phyloP scores from a whole-genome alignment of 305 asterid genomes.

The Lippia alba region DNA sequence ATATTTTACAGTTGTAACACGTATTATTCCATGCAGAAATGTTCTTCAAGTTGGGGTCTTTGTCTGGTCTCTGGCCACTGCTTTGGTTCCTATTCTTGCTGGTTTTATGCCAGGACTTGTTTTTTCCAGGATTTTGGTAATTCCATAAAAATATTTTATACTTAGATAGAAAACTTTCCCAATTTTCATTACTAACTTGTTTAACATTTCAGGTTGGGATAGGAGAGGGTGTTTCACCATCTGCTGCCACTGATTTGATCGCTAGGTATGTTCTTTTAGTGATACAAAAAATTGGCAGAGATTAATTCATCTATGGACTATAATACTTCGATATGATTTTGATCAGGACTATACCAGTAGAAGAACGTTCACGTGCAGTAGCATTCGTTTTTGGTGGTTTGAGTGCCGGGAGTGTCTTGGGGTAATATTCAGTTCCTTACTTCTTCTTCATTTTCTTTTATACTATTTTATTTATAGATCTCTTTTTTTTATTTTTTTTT shows the following conservation, averaged over 20 bases:
- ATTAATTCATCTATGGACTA: not conserved
- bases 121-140: conserved; percentile 90
- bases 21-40: conserved; percentile 61
- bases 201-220: conserved; percentile 77
- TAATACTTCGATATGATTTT: conserved; percentile 17
- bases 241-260: conserved; percentile 98
- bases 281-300: too few species aligned
- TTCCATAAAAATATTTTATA: conserved; percentile 14
- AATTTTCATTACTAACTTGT: conserved; percentile 30
- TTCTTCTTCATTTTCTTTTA: too few species aligned
- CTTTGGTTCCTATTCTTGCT: conserved; percentile 81
- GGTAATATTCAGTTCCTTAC: conserved; percentile 51
- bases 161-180: conserved; percentile 15
- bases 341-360: conserved; percentile 84
- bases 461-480: too few species aligned
- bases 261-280: conserved; percentile 66
- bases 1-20: not conserved
- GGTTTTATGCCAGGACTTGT: conserved; percentile 97
- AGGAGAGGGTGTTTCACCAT: conserved; percentile 99
- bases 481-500: conserved; percentile 10
- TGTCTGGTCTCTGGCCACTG: conserved; percentile 90
- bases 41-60: conserved; percentile 90
- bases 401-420: conserved; percentile 95
- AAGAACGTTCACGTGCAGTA: conserved; percentile 98
- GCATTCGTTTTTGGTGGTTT: conserved; percentile 97